Base-by-base conservation (phyloP, 2,329 filamentous ascomycete species). In the Didymosphaeria variabile region DNA sequence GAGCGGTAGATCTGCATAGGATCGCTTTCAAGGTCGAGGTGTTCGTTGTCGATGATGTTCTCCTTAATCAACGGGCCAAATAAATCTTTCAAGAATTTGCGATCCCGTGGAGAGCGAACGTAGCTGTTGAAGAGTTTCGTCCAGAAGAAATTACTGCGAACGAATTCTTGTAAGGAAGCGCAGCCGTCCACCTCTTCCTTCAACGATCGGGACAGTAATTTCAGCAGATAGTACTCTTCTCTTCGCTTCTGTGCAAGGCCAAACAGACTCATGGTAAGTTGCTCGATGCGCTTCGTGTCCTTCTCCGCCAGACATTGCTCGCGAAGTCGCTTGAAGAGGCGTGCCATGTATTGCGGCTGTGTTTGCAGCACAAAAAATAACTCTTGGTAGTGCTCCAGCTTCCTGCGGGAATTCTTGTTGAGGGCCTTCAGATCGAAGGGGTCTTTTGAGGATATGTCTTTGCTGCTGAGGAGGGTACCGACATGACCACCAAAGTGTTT, bases 341-440 rank as follows among this genome's bases (percentile, higher is more conserved):
- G 87, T 31, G 94, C 92, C 45, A 99, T 87, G 73, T 99, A 99
- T 65, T 97, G 92, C 3, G 95, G 92, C 71, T 99, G 96, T 0
- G 95, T 99, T 76, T 99, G 95, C 4, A 99, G 87, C 63, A 94
- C 90, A 83, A 99, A 98, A 82, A 99, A 99, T 15, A 99, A 87
- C 74, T 98, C 93, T 78, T 99, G 96, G 76, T 99, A 99, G 26
- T 93, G 92, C 70, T 97, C 94, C 1, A 99, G 86, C 84, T 98
- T 99, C 80, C 92, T 93, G 65, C 95, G 86, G 1, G 95, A 98
- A 71, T 92, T 93, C 81, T 98, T 98, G 84, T 99, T 99, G 69
- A 99, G 85, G 0, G 96, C 95, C 79, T 98, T 98, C 51, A 99
- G 87, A 74, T 99, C 95, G 73, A 97, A 97, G 8, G 95, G 93